A percentile compares a stretch with the other conserved stretches of the same genome.
These are phyloP conservation scores for Lachancea nothofagi DNA, from an alignment of 805 yeast genomes.

Conservation along the genomic window DNA sequence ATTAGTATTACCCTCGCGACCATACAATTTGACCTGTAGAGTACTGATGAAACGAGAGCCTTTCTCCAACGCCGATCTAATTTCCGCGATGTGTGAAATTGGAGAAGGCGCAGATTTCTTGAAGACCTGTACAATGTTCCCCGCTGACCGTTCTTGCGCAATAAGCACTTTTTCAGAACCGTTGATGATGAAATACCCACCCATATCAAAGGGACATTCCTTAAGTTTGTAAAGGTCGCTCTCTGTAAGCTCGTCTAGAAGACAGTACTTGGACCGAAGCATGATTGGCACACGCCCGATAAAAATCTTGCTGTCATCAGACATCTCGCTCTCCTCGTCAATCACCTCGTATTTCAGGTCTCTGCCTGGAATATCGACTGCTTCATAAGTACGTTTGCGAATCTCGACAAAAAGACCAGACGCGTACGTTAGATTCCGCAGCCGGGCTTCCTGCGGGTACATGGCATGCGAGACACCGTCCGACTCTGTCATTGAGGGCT, in stretches of 20 bases:
- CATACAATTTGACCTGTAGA: constrained; percentile 87
- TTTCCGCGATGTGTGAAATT: constrained; percentile 91
- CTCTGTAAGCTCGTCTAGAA: constrained; percentile 82
- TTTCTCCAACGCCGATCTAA: constrained; percentile 92
- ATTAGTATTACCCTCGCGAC: constrained; percentile 67
- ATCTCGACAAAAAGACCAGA: constrained; percentile 95
- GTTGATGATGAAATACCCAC: constrained; percentile 96
- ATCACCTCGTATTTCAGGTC: constrained; percentile 54
- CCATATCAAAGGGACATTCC: constrained; percentile 99
- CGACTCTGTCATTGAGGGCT: constrained; percentile 98
- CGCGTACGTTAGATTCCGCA: constrained; percentile 92
- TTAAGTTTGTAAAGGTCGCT: constrained; percentile 91
- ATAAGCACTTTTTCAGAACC: constrained; percentile 97
- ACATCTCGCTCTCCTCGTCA: constrained; percentile 48
- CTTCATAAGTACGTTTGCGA: constrained; percentile 81
- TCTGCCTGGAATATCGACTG: constrained; percentile 62
- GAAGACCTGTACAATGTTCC: constrained; percentile 97
- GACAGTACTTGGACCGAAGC: constrained; percentile 95
- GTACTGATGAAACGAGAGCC: constrained; percentile 93
- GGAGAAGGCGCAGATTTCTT: constrained; percentile 97
- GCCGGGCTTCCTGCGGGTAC: constrained; percentile 97
- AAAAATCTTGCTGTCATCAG: constrained; percentile 76
- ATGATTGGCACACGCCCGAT: constrained; percentile 97
- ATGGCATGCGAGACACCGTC: constrained; percentile 99
- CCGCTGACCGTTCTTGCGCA: constrained; percentile 98